A percentile compares a stretch with the other conserved stretches of the same genome.
Evolutionary conservation across 805 yeast genomes (phyloP).

Genomic region (Kuraishia molischiana): DNA sequence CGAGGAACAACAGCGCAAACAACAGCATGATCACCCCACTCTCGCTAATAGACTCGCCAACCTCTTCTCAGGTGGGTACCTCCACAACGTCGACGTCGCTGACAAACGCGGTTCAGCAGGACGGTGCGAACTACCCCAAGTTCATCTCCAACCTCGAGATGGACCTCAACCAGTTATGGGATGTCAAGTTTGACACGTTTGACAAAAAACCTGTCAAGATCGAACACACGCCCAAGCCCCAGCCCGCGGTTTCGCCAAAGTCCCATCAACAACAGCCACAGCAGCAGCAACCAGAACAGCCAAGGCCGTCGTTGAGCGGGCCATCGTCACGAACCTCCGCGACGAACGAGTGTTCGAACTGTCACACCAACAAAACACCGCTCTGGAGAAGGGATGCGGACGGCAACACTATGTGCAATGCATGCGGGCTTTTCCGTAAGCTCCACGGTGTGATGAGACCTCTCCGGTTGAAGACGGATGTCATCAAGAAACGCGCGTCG

Average conservation of each 20-base stretch:
- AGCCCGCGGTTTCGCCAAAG: conserved; percentile 1
- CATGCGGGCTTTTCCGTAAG: conserved; percentile 53
- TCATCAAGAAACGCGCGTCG: conserved; percentile 46
- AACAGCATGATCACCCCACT: conserved; percentile 11
- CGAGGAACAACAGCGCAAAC: not conserved
- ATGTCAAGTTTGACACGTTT: conserved; percentile 14
- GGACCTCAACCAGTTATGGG: conserved; percentile 15
- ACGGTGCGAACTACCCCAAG: not conserved
- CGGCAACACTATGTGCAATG: conserved; percentile 55
- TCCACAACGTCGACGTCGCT: no score
- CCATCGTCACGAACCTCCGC: not conserved
- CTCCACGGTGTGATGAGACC: conserved; percentile 57
- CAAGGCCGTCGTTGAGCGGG: not conserved
- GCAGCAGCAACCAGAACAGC: conserved; percentile 3
- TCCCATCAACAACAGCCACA: not conserved
- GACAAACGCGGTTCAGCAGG: not conserved
- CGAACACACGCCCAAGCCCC: not conserved
- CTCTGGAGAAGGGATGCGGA: conserved; percentile 51
- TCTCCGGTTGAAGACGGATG: conserved; percentile 44
- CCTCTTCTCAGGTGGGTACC: not conserved
- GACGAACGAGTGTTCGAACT: conserved; percentile 40
- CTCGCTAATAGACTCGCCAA: conserved; percentile 10
- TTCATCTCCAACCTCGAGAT: conserved; percentile 6
- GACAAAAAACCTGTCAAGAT: not conserved
- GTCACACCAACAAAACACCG: conserved; percentile 52